These are phyloP conservation scores for Fagopyrum tataricum DNA, from an alignment of 148 eudicot genomes.

Conservation along the genomic window DNA sequence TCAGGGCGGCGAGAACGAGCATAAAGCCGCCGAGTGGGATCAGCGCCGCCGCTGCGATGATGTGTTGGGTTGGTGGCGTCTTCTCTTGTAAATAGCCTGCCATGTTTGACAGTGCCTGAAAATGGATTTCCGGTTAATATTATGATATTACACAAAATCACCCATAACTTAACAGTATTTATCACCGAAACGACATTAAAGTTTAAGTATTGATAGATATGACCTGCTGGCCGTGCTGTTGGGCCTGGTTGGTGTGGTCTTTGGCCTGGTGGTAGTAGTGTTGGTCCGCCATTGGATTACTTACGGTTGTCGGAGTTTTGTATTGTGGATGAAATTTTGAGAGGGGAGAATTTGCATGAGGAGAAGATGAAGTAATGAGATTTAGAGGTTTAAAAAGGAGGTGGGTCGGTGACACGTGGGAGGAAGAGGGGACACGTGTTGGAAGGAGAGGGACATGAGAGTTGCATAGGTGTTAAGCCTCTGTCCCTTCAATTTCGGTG, in stretches of 20 bases:
- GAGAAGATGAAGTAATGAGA: not conserved
- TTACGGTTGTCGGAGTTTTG: not conserved
- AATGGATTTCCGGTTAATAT: not conserved
- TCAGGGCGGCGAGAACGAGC: not conserved
- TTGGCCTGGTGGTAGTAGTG: not conserved
- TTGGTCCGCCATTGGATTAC: conserved; percentile 4
- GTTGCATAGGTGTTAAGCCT: conserved; percentile 10
- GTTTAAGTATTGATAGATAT: no score
- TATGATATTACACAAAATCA: no score
- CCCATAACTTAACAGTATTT: no score
- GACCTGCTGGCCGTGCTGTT: conserved; percentile 8
- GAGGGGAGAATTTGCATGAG: not conserved
- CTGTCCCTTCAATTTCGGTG: not conserved
- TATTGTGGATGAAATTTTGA: not conserved
- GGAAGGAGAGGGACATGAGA: not conserved
- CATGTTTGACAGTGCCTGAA: not conserved
- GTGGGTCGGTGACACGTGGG: conserved; percentile 8
- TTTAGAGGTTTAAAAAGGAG: not conserved
- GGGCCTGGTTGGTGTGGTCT: conserved; percentile 10
- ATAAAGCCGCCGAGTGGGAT: conserved; percentile 3
- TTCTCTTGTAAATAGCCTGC: conserved; percentile 1
- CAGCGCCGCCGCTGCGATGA: not conserved
- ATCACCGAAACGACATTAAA: no score
- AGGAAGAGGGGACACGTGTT: conserved; percentile 9
- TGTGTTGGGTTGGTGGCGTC: not conserved